Evolutionary conservation across 2,329 filamentous ascomycete species (phyloP).

Genomic region (Sporothrix inflata): DNA sequence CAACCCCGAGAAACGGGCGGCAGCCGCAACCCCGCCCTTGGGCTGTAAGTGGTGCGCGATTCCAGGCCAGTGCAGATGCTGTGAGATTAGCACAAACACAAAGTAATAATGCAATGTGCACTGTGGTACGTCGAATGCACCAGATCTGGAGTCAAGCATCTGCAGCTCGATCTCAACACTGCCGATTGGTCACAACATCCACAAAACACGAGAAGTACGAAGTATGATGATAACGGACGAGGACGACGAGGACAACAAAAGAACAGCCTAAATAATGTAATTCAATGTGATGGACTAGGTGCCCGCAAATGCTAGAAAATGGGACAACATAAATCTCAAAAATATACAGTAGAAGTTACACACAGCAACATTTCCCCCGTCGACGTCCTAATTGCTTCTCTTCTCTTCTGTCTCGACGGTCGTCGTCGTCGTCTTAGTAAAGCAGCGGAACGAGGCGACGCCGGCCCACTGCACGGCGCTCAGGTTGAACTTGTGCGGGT

Average conservation of each 20-base stretch:
- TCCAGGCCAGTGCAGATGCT: not conserved
- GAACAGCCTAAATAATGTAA: not conserved
- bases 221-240: not conserved
- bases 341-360: slow-evolving; percentile 2
- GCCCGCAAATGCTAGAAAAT: not conserved
- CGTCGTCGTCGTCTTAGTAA: slow-evolving; percentile 33
- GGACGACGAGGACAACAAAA: not conserved
- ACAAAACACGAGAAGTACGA: not conserved
- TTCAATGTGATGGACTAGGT: not conserved
- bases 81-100: not conserved
- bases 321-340: not conserved
- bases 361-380: not conserved
- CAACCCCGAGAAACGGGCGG: slow-evolving; percentile 26
- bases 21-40: slow-evolving; percentile 25
- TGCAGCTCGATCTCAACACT: not conserved
- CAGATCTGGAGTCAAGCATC: not conserved
- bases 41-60: not conserved
- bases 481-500: slow-evolving; percentile 53
- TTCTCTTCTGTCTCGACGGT: not conserved
- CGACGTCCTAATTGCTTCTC: not conserved
- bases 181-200: not conserved
- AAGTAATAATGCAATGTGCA: not conserved
- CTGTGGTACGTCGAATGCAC: not conserved
- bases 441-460: slow-evolving; percentile 46
- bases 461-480: slow-evolving; percentile 50